phyloP scores from a whole-genome alignment of 352 stramenopile genomes.

The Phytophthora podocarpi region DNA sequence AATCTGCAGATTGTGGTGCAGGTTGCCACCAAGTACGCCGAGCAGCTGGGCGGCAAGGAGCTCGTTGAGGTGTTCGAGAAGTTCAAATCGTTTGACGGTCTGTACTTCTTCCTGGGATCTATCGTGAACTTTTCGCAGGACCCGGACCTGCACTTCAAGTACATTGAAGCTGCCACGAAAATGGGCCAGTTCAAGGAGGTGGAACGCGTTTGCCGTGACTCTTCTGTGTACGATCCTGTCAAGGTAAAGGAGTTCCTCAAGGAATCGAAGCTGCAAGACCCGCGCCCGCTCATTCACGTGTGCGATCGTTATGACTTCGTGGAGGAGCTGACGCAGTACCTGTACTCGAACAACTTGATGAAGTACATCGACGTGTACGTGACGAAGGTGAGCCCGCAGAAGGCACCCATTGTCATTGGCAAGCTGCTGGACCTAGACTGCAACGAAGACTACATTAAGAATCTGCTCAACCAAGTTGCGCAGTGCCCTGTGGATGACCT shows the following conservation, averaged over 20 bases:
- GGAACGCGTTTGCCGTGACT: conserved; percentile 99
- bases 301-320: conserved; percentile 99
- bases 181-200: conserved; percentile 99
- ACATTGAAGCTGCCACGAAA: conserved; percentile 99
- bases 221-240: conserved; percentile 99
- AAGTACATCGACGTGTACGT: conserved; percentile 99
- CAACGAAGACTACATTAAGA: conserved; percentile 99
- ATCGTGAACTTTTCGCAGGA: conserved; percentile 99
- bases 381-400: conserved; percentile 96
- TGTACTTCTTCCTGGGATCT: conserved; percentile 99
- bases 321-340: conserved; percentile 99
- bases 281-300: conserved; percentile 98
- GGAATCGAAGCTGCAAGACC: conserved; percentile 99
- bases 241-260: conserved; percentile 99
- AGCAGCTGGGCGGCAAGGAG: conserved; percentile 93
- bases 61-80: conserved; percentile 99
- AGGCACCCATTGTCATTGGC: conserved; percentile 98
- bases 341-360: conserved; percentile 99
- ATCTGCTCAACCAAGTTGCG: conserved; percentile 97
- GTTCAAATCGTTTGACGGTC: conserved; percentile 98
- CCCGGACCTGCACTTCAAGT: conserved; percentile 99
- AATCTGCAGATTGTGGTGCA: conserved; percentile 99
- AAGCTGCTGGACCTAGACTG: conserved; percentile 98
- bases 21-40: conserved; percentile 95
- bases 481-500: conserved; percentile 97